Evolutionary conservation across 495 filamentous ascomycete genomes (phyloP).

Genomic region (Apodospora peruviana): DNA sequence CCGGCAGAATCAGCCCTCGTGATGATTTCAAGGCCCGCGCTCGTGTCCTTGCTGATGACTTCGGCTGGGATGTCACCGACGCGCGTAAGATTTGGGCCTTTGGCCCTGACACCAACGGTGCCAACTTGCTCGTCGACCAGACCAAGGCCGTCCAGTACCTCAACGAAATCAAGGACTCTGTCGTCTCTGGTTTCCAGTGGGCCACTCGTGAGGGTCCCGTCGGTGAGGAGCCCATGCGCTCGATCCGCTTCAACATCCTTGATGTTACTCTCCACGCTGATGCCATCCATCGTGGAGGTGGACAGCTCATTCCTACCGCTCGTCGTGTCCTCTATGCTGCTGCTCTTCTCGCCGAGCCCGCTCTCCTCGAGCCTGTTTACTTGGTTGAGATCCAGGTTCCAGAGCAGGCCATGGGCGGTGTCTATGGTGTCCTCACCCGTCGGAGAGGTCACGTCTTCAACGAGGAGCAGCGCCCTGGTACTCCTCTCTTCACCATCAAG

Average conservation of each 20-base stretch:
- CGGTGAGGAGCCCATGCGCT: conserved; percentile 96
- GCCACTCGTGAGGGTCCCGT: conserved; percentile 95
- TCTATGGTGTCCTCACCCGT: conserved; percentile 99
- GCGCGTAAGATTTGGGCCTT: conserved; percentile 99
- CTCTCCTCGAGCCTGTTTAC: conserved; percentile 94
- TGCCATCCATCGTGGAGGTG: conserved; percentile 99
- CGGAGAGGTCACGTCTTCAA: conserved; percentile 97
- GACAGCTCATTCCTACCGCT: conserved; percentile 95
- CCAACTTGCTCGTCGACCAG: conserved; percentile 98
- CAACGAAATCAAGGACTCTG: conserved; percentile 99
- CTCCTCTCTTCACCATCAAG: conserved; percentile 99
- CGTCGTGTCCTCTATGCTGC: conserved; percentile 96
- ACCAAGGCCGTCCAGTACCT: conserved; percentile 99
- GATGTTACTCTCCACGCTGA: conserved; percentile 99
- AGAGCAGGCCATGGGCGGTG: conserved; percentile 98
- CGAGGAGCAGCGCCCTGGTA: conserved; percentile 97
- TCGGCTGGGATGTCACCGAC: conserved; percentile 99
- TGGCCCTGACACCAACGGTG: conserved; percentile 93
- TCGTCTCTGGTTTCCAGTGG: conserved; percentile 99
- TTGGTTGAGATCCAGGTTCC: conserved; percentile 98
- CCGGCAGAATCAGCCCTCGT: conserved; percentile 86
- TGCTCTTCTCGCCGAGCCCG: conserved; percentile 82
- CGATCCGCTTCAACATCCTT: conserved; percentile 95
- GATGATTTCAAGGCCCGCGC: conserved; percentile 99
- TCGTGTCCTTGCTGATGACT: conserved; percentile 92